Evolutionary conservation across 2,329 filamentous ascomycete genomes (phyloP), one percentile per base, ranked within the genome.

Genomic region (Alternaria postmessia): DNA sequence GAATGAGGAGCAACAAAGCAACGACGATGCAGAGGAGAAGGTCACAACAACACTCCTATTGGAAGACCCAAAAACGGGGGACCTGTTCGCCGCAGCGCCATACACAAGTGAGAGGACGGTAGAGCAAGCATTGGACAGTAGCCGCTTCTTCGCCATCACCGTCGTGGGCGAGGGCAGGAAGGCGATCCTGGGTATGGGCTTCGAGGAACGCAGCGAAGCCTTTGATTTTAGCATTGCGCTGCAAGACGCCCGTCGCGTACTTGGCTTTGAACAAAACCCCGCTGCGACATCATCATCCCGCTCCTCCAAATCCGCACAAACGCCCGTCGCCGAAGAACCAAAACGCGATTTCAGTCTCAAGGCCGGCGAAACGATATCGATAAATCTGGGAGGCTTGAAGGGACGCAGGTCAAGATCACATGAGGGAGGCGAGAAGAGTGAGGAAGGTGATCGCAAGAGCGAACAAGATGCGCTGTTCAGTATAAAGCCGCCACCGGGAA

Each of bases 351-450:
- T 93, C 74, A 94, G 91, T 71, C 78, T 97, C 65, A 96, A 96
- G 78, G 92, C 94, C 61, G 93, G 93, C 11, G 90, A 97, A 84
- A 96, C 91, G 18, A 96, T 96, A 69, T 92, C 89, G 24, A 89
- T 96, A 65, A 92, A 91, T 75, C 84, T 95, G 52, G 88, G 87
- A 5, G 87, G 88, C 22, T 36, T 76, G 39, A 85, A 83, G 67
- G 83, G 87, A 2, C 69, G 80, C 67, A 83, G 76, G 62, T 70
- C 75, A 73, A 57, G 79, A 74, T 51, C 47, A 12, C 66, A 64
- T 62, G 66, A 79, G 77, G 61, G 73, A 81, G 54, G 73, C 81
- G 55, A 82, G 81, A 62, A 84, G 49, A 70, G 65, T 28, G 46
- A 53, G 3, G 62, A 69, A 3, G 67, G 59, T 79, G 61, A 74